Evolutionary conservation across 176 grass and related monocot species (phyloP).

Genomic region (Hordeum vulgare): MorexV3_pseudomolecules_assembly NC_058520.1:577574530-577575029

Average conservation of each 20-base stretch:
- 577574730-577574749: not conserved
- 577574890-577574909: not conserved
- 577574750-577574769: not conserved
- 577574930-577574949: not conserved
- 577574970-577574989: not conserved
- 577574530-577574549: not conserved
- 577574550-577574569: not conserved
- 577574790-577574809: not conserved
- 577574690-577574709: not conserved
- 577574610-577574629: slow-evolving; percentile 1
- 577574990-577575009: not conserved
- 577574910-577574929: not conserved
- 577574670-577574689: not conserved
- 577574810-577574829: too few species aligned
- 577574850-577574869: not conserved
- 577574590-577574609: slow-evolving; percentile 15
- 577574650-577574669: slow-evolving; percentile 27
- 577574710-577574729: not conserved
- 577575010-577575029: not conserved
- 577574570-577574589: not conserved
- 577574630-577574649: slow-evolving; percentile 18
- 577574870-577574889: not conserved
- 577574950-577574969: not conserved
- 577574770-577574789: not conserved
- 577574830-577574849: not conserved